Conservation (phyloP, 2,329 filamentous ascomycete genomes). For the Aureobasidium mangrovei region DNA sequence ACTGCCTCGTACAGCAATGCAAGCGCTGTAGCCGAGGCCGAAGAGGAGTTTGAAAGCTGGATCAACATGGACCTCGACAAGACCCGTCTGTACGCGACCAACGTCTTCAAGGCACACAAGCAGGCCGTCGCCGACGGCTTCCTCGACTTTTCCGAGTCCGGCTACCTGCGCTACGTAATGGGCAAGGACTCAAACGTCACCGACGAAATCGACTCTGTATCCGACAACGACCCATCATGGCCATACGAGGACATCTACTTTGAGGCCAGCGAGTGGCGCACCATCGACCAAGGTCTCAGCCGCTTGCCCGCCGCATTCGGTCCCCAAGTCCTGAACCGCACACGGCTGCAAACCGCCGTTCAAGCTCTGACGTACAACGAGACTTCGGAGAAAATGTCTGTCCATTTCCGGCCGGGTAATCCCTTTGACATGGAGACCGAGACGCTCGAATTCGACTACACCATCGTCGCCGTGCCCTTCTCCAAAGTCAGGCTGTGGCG, state of each 20-base stretch:
- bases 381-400: conserved; percentile 43
- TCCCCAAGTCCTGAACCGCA: conserved; percentile 50
- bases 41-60: conserved; percentile 31
- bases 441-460: conserved; percentile 54
- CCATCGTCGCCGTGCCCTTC: conserved; percentile 57
- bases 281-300: conserved; percentile 54
- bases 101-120: conserved; percentile 47
- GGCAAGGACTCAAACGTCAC: conserved; percentile 46
- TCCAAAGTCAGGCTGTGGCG: conserved; percentile 55
- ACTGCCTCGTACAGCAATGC: conserved; percentile 27
- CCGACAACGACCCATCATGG: conserved; percentile 41
- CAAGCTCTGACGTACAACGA: conserved; percentile 48
- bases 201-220: conserved; percentile 42
- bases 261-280: conserved; percentile 50
- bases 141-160: conserved; percentile 57
- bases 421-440: conserved; percentile 35
- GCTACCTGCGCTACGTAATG: conserved; percentile 52
- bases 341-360: conserved; percentile 49
- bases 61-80: conserved; percentile 27
- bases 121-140: conserved; percentile 45
- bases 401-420: conserved; percentile 47
- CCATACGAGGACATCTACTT: conserved; percentile 54
- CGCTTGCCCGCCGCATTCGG: conserved; percentile 54
- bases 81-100: conserved; percentile 30
- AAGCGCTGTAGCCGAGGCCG: conserved; percentile 30